Conservation (phyloP, 495 filamentous ascomycete species). For the Hypoxylon fragiforme region DNA sequence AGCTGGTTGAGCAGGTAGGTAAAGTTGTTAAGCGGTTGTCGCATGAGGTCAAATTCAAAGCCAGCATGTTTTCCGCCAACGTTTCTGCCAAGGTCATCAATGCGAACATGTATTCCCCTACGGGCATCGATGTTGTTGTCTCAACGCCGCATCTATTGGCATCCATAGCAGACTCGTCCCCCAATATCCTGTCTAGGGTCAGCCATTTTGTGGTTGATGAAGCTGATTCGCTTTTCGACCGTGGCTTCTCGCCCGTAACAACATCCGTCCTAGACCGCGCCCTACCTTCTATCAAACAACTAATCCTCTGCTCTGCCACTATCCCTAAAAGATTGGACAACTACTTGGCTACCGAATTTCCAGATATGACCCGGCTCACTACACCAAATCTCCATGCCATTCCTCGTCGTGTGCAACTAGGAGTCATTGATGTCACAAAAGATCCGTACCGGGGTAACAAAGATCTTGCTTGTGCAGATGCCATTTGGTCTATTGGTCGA, state of each 20-base stretch:
- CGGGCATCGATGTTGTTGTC: conserved; percentile 83
- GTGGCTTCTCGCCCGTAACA: conserved; percentile 83
- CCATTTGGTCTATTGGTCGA: conserved; percentile 90
- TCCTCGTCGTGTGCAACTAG: conserved; percentile 89
- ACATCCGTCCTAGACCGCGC: conserved; percentile 76
- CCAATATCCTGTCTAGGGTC: conserved; percentile 85
- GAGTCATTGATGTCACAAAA: conserved; percentile 86
- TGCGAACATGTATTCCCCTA: conserved; percentile 75
- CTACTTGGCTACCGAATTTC: conserved; percentile 78
- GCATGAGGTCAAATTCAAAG: conserved; percentile 81
- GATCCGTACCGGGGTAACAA: conserved; percentile 91
- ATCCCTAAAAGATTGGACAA: conserved; percentile 87
- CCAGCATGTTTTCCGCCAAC: conserved; percentile 75
- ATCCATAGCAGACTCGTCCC: conserved; percentile 81
- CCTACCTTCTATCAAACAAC: conserved; percentile 75
- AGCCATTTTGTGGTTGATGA: conserved; percentile 88
- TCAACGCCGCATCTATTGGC: conserved; percentile 86
- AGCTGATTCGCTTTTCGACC: conserved; percentile 92
- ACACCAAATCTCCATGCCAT: conserved; percentile 96
- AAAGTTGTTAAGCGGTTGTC: conserved; percentile 75
- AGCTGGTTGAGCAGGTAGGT: conserved; percentile 88
- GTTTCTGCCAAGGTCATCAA: conserved; percentile 79
- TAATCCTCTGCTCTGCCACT: conserved; percentile 96
- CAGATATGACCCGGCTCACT: conserved; percentile 78
- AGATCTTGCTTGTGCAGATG: conserved; percentile 86